These are phyloP conservation scores for Yamadazyma paraphyllophila DNA, from an alignment of 805 yeast species.

Conservation along the genomic window DNA sequence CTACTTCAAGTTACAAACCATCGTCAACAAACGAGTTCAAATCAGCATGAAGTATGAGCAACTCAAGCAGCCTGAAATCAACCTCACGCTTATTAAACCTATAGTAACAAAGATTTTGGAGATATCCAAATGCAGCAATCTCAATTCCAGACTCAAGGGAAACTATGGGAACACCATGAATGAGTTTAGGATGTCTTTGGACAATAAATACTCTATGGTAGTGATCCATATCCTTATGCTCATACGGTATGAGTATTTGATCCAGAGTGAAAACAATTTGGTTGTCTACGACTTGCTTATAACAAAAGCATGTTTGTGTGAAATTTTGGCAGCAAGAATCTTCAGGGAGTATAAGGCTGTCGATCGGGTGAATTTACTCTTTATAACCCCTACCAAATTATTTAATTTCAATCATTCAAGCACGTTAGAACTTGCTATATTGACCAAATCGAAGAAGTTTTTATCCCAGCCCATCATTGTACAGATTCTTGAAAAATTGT, in stretches of 20 bases:
- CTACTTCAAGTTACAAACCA: conserved; percentile 41
- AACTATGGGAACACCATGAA: conserved; percentile 17
- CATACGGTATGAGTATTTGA: conserved; percentile 36
- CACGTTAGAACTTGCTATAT: conserved; percentile 50
- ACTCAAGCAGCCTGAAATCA: conserved; percentile 49
- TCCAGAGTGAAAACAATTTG: conserved; percentile 39
- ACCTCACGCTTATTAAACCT: conserved; percentile 47
- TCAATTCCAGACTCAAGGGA: conserved; percentile 32
- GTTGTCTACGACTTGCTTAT: conserved; percentile 33
- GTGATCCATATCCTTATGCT: conserved; percentile 33
- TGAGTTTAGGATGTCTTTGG: conserved; percentile 19
- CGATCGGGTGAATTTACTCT: conserved; percentile 45
- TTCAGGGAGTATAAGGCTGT: conserved; percentile 44
- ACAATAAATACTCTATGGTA: conserved; percentile 21
- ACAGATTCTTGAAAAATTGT: conserved; percentile 46
- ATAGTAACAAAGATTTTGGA: conserved; percentile 39
- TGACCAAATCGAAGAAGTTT: conserved; percentile 51
- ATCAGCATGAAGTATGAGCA: conserved; percentile 51
- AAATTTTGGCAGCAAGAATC: conserved; percentile 50
- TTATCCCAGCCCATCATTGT: conserved; percentile 52
- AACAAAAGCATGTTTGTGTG: conserved; percentile 53
- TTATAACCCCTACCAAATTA: conserved; percentile 36
- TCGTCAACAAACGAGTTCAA: conserved; percentile 41
- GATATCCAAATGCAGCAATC: conserved; percentile 35
- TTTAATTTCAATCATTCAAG: conserved; percentile 36